phyloP scores from a whole-genome alignment of 148 eudicot genomes.

The Fallopia convolvulus region DNA sequence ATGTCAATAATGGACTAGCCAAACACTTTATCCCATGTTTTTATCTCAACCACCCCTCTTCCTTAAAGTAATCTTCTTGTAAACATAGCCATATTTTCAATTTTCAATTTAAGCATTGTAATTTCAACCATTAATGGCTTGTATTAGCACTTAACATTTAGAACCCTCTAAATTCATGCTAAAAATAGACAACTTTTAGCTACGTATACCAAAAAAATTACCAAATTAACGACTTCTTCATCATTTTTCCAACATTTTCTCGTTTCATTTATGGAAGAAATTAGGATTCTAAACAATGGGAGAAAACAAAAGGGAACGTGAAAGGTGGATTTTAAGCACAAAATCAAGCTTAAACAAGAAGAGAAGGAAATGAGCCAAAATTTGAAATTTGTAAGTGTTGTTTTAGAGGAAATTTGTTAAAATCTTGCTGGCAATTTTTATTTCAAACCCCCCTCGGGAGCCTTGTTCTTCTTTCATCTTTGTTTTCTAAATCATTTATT shows the following conservation, averaged over 20 bases:
- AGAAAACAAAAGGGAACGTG: slow-evolving; percentile 1
- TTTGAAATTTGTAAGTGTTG: too few species aligned
- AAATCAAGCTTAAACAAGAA: not conserved
- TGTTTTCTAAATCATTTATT: not conserved
- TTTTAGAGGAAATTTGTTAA: not conserved
- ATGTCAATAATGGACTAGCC: not conserved
- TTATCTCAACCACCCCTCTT: not conserved
- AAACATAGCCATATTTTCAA: not conserved
- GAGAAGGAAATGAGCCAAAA: not conserved
- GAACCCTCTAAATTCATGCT: not conserved
- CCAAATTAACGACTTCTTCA: not conserved
- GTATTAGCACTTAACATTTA: not conserved
- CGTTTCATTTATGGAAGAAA: slow-evolving; percentile 4
- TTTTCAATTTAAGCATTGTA: not conserved
- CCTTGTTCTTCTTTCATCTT: not conserved
- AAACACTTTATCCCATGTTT: not conserved
- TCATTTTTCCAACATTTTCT: not conserved
- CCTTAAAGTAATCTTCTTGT: not conserved
- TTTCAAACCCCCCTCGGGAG: not conserved
- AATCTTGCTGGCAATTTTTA: too few species aligned
- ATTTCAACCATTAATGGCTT: not conserved
- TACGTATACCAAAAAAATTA: not conserved
- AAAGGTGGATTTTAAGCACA: slow-evolving; percentile 5
- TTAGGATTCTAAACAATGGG: not conserved
- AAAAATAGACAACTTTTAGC: not conserved